Base-by-base conservation (phyloP, 352 stramenopile species). In the Phytophthora meadii region DNA sequence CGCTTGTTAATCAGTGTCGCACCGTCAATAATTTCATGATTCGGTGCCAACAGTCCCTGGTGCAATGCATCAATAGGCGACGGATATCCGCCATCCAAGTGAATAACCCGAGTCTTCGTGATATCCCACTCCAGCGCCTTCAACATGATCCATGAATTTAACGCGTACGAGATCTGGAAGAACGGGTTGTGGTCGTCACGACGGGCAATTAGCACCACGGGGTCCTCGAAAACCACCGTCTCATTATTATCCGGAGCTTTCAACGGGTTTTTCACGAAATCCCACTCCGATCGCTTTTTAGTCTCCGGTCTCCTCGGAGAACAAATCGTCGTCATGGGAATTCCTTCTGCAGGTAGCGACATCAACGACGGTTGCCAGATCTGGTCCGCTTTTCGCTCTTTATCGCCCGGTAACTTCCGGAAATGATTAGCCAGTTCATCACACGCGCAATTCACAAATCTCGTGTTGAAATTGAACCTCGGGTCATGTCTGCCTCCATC, bases 131-230 rank as follows among this genome's bases (percentile, higher is more conserved):
- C 50, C 15, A 84, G 34, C 3, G 57, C 60, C 37, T 78, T 61
- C 0, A 82, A 14, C 51, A 79, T 65, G 27, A 79, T 72, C 74
- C 74, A 86, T 34, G 74, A 56, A 36, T 84, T 83, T 5, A 84
- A 46, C 5, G 62, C 63, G 24, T 69, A 66, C 25, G 74, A 77
- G 27, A 86, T 65, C 56, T 85, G 76, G 54, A 84, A 86, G 46
- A 84, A 88, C 36, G 79, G 77, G 41, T 86, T 88, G 52, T 84
- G 77, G 52, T 86, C 79, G 41, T 88, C 74, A 4, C 65, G 68
- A 9, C 79, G 73, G 9, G 72, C 54, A 27, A 88, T 54, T 1
- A 88, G 47, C n/a, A 88, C 54, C 7, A 75, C 69, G 1, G 70
- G 65, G 24, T 74, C 57, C 14, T 78, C 65, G 36, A 78, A 75